Evolutionary conservation across 805 yeast genomes (phyloP), one percentile per base, ranked within the genome.

Genomic region (Teunomyces cretensis): DNA sequence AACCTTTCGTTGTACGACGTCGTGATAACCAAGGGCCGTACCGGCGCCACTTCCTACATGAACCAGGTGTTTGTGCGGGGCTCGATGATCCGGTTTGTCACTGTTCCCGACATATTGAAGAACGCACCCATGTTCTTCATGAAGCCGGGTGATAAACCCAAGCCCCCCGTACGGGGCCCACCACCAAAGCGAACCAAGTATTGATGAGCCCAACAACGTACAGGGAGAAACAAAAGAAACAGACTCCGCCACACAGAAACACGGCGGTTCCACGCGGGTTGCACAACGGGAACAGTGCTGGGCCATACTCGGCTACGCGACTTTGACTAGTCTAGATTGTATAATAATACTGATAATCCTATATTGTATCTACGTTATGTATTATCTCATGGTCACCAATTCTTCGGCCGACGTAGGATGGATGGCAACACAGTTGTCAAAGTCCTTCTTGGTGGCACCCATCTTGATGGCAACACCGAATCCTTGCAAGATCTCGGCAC

Each of bases 381-480:
- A 7, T 68, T 75, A 59, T 30, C 48, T 54, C 80, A 87, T 71
- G 16, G 99, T 94, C 31, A 94, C 99, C 41, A 94, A 70, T 72
- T 94, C 99, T 74, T 94, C 99, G 33, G 99, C 99, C 53, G 95
- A 82, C 1, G 99, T 94, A 51, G 99, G 99, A 65, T 94, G 99
- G 62, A 94, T 94, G 30, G 99, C 99, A 36, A 94, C 98, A 73
- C 95, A 88, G 65, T 74, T 83, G 70, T 94, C 99, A 54, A 94
- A 94, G 66, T 94, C 97, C 38, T 80, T 81, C 75, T 94, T 94
- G 30, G 99, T 94, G 33, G 99, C 99, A 28, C 99, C 99, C 99
- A 94, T 94, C 73, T 91, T 91, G 52, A 94, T 74, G 41, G 99
- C 99, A 44, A 91, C 99, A 48, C 98, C 99, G 60, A 94, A 94